phyloP scores from a whole-genome alignment of 805 yeast species.

The Metschnikowia dekortorum region DNA sequence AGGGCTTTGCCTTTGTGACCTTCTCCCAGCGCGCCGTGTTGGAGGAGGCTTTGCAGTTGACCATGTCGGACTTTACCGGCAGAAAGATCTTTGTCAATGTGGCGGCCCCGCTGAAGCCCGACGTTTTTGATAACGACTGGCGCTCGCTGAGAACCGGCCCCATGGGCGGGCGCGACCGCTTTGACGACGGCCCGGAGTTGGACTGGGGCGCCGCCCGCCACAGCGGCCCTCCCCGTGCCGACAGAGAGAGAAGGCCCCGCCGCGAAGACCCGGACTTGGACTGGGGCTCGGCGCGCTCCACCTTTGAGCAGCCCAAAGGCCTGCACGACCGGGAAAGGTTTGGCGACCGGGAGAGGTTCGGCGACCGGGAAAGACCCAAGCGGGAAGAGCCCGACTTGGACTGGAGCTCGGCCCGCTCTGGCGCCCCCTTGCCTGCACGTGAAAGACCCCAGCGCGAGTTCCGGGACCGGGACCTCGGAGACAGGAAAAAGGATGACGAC shows the following conservation, averaged over 20 bases:
- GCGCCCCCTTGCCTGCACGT: conserved; percentile 31
- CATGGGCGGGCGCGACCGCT: conserved; percentile 20
- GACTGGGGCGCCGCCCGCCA: conserved; percentile 57
- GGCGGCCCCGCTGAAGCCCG: conserved; percentile 53
- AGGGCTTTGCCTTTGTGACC: conserved; percentile 53
- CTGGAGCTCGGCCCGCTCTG: conserved; percentile 38
- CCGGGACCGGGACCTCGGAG: conserved; percentile 1
- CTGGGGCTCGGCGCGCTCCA: conserved; percentile 37
- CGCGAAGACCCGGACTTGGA: conserved; percentile 41
- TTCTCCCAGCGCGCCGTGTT: conserved; percentile 43
- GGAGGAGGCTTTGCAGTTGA: conserved; percentile 48
- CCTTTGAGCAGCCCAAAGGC: conserved; percentile 8
- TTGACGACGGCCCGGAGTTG: conserved; percentile 48
- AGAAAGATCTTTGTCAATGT: conserved; percentile 52
- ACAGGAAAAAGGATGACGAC: conserved; percentile 17
- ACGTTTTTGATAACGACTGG: conserved; percentile 46
- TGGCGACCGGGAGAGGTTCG: neutral
- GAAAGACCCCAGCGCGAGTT: conserved; percentile 18
- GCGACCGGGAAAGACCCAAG: conserved; percentile 19
- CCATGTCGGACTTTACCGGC: conserved; percentile 42
- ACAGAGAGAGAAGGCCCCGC: conserved; percentile 24
- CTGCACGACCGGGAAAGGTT: neutral
- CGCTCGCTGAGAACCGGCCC: conserved; percentile 31
- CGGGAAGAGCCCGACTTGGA: conserved; percentile 40
- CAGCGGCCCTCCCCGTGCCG: conserved; percentile 19